A percentile compares a stretch with the other conserved stretches of the same genome.
Conservation (phyloP, 805 yeast species). For the Lipomyces orientalis region DNA sequence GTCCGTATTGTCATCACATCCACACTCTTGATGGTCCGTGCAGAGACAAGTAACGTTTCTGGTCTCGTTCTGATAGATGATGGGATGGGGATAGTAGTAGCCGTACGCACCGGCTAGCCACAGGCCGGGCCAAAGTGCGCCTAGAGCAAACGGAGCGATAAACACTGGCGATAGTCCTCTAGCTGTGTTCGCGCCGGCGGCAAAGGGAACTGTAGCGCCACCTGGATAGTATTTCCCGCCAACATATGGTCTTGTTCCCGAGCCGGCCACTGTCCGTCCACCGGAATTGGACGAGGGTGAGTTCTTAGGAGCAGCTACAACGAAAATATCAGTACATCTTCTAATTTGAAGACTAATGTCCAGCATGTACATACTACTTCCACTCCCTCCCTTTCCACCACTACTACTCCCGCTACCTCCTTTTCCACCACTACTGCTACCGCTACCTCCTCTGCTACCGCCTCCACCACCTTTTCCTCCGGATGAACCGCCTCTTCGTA, state of each 20-base stretch:
- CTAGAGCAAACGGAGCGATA: constrained; percentile 11
- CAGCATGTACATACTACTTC: constrained; percentile 7
- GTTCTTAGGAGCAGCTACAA: background rate
- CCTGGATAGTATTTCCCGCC: constrained; percentile 29
- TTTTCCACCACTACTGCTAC: constrained; percentile 15
- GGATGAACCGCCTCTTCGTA: constrained; percentile 13
- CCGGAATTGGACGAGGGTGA: constrained; percentile 21
- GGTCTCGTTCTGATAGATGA: constrained; percentile 13
- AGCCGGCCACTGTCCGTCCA: constrained; percentile 18
- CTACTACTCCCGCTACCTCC: constrained; percentile 17
- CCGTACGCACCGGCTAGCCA: constrained; percentile 26
- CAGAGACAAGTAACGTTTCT: constrained; percentile 26
- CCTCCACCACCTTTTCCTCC: constrained; percentile 9
- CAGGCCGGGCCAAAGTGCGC: constrained; percentile 15
- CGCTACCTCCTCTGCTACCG: constrained; percentile 16
- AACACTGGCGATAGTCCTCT: constrained; percentile 21
- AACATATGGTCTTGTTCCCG: constrained; percentile 18
- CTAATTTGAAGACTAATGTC: background rate
- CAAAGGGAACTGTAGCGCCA: constrained; percentile 23
- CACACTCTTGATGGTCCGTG: constrained; percentile 24
- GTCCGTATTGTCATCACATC: constrained; percentile 23
- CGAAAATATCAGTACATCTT: background rate
- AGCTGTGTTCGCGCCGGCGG: constrained; percentile 15
- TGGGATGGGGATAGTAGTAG: constrained; percentile 17
- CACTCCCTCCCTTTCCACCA: constrained; percentile 14